Percentiles rank a stretch among this genome's conserved stretches.
These are phyloP conservation scores for Talinum fruticosum DNA, from an alignment of 148 eudicot species.

Conservation along the genomic window DNA sequence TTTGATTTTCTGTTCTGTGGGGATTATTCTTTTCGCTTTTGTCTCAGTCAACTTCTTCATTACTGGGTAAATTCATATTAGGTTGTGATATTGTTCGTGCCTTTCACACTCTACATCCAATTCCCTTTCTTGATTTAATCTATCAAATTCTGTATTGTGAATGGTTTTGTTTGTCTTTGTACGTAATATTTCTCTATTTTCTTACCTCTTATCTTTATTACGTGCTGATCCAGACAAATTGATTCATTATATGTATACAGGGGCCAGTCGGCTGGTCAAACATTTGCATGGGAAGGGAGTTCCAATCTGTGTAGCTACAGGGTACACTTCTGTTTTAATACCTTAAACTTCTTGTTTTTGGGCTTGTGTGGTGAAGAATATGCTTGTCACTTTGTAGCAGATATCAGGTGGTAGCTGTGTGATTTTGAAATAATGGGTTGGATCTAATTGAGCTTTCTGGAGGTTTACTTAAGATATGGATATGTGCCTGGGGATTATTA, in stretches of 20 bases:
- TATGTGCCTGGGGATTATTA: too few species aligned
- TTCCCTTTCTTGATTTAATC: too few species aligned
- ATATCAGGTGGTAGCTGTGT: not conserved
- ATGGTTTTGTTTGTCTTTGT: constrained; percentile 1
- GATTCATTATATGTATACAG: constrained; percentile 30
- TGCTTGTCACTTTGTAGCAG: not conserved
- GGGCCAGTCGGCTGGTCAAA: constrained; percentile 69
- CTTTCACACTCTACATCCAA: not conserved
- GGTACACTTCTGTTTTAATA: constrained; percentile 37
- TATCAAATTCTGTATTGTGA: not conserved
- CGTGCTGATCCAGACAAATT: not conserved
- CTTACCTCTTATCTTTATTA: not conserved
- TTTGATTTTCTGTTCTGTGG: not conserved
- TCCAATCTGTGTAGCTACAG: constrained; percentile 89
- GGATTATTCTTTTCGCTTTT: not conserved
- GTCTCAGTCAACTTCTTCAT: not conserved
- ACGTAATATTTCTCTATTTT: not conserved
- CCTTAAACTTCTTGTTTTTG: constrained; percentile 4
- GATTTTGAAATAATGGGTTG: not conserved
- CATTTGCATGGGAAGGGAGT: constrained; percentile 73
- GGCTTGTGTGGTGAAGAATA: not conserved
- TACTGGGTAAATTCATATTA: not conserved
- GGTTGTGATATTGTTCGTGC: not conserved
- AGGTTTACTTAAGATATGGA: too few species aligned
- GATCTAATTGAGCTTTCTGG: too few species aligned